Percentiles rank a stretch among this genome's conserved stretches.
Evolutionary conservation across 495 filamentous ascomycete genomes (phyloP).

Genomic region (Xylaria grammica): DNA sequence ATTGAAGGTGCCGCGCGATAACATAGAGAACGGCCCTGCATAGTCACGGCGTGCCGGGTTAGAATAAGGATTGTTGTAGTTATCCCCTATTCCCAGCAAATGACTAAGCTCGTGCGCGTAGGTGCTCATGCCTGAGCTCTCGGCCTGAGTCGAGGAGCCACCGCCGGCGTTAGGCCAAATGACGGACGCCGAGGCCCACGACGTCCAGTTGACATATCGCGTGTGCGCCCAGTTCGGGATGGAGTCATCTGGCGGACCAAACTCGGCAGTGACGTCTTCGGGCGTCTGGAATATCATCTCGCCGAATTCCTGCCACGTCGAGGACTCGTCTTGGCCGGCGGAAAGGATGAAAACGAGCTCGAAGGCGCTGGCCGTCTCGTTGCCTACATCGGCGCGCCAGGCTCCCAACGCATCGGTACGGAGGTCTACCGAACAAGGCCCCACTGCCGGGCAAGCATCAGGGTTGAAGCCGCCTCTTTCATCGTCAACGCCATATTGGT

Average conservation of each 20-base stretch:
- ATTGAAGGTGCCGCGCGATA: slow-evolving; percentile 47
- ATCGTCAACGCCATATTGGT: slow-evolving; percentile 45
- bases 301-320: slow-evolving; percentile 53
- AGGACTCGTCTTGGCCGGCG: slow-evolving; percentile 50
- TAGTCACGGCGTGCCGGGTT: slow-evolving; percentile 44
- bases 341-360: slow-evolving; percentile 51
- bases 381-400: slow-evolving; percentile 46
- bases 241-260: slow-evolving; percentile 43
- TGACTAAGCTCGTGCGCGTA: slow-evolving; percentile 50
- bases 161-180: slow-evolving; percentile 51
- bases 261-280: slow-evolving; percentile 44
- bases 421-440: slow-evolving; percentile 40
- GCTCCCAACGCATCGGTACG: slow-evolving; percentile 46
- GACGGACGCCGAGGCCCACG: slow-evolving; percentile 42
- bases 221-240: slow-evolving; percentile 44
- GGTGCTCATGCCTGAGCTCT: slow-evolving; percentile 49
- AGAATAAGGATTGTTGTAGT: slow-evolving; percentile 51
- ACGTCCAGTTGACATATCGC: slow-evolving; percentile 49
- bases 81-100: slow-evolving; percentile 48
- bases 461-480: slow-evolving; percentile 39
- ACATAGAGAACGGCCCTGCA: slow-evolving; percentile 48
- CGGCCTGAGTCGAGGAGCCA: slow-evolving; percentile 48
- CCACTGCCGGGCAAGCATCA: slow-evolving; percentile 39
- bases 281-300: slow-evolving; percentile 46
- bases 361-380: slow-evolving; percentile 38